Evolutionary conservation across 2,329 filamentous ascomycete species (phyloP).

Genomic region (Trichophyton verrucosum): DNA sequence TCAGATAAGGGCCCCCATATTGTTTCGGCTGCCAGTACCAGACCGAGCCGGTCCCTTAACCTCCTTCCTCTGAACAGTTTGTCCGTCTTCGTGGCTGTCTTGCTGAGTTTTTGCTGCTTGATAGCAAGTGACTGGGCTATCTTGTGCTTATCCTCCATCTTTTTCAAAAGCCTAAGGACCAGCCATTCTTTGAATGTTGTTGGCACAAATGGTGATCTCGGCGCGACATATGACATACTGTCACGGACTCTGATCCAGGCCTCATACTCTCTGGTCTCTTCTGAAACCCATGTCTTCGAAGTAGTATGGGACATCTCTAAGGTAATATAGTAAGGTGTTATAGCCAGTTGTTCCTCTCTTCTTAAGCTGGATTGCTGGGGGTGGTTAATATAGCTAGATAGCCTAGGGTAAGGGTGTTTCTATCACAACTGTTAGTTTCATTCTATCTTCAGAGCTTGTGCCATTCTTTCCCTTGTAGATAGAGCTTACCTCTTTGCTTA

Average conservation of each 20-base stretch:
- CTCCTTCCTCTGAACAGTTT: conserved; percentile 16
- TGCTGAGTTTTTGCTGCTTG: conserved; percentile 2
- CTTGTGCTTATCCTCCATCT: conserved; percentile 11
- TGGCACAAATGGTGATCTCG: conserved; percentile 20
- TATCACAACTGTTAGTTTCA: neutral
- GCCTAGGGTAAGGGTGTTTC: neutral
- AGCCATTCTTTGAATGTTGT: conserved; percentile 18
- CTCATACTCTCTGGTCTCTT: conserved; percentile 18
- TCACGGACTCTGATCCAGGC: conserved; percentile 17
- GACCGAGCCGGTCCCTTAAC: conserved; percentile 16
- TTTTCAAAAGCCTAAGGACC: conserved; percentile 12
- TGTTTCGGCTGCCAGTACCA: conserved; percentile 18
- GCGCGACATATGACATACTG: conserved; percentile 16
- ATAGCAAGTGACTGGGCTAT: neutral
- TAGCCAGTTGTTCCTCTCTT: neutral
- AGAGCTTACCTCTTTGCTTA: neutral
- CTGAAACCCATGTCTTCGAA: conserved; percentile 22
- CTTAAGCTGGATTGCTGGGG: neutral
- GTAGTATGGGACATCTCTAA: conserved; percentile 16
- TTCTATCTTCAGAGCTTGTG: neutral
- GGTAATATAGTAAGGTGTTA: neutral
- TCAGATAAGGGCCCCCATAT: conserved; percentile 18
- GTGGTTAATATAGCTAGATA: neutral
- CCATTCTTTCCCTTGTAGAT: neutral
- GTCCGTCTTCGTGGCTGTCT: conserved; percentile 4